Base-by-base conservation (phyloP, 495 filamentous ascomycete species). In the Hypoxylon subgilvum region DNA sequence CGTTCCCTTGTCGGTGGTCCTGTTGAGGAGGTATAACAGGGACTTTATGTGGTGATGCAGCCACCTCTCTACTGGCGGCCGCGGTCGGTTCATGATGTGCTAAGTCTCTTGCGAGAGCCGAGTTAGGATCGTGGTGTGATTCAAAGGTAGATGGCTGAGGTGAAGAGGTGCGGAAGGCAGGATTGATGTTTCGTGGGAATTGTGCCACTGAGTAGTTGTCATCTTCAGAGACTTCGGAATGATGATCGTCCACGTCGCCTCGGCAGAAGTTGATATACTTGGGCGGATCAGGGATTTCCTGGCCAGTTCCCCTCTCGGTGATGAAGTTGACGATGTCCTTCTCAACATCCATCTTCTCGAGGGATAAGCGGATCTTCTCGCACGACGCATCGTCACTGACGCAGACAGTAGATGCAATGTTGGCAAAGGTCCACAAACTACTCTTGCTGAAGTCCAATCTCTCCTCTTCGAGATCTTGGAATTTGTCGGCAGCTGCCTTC, bases 251-350 rank as follows among this genome's bases (percentile, higher is more conserved):
- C 27, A 88, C 70, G 66, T 97, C 94, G 4, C 95, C 94, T 14
- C 94, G 88, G 70, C 90, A 92, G 74, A 96, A 99, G 77, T 99
- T 96, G 81, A 99, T 96, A 71, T 96, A 99, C 73, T 90, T 96
- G 30, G 95, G 95, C 19, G 95, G 84, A 70, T 96, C 95, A 8
- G 95, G 95, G 39, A 99, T 99, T 65, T 97, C 94, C 70, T 97
- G 90, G 22, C 94, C 94, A 3, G 95, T 99, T 22, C 92, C 92
- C 61, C 74, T 80, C 35, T 96, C 92, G 57, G 82, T 87, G 72
- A 99, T 97, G 76, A 99, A 99, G 46, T 71, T 77, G 6, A 84
- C 75, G 47, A 99, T 97, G 69, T 99, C 95, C 69, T 94, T 96
- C 70, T 96, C 91, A 0, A 99, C 94, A 59, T 97, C 95, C 74